Evolutionary conservation across 139 green algal genomes (phyloP).

Genomic region (Dunaliella sp.): DNA sequence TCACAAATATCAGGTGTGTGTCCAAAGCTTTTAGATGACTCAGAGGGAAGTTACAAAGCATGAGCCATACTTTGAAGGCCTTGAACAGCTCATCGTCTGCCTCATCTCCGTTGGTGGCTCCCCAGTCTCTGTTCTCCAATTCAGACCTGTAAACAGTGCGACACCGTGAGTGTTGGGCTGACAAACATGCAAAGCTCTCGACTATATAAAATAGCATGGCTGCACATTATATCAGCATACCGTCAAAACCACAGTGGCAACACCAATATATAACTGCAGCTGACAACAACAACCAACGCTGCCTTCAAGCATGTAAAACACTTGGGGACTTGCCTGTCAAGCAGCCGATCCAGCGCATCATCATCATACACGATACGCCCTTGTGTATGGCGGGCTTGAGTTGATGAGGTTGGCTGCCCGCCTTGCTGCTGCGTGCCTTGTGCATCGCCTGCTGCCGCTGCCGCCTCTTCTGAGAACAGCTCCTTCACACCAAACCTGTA

Average conservation of each 20-base stretch:
- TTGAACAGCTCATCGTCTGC: conserved; percentile 49
- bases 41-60: no score
- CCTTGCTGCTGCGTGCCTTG: not conserved
- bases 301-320: no score
- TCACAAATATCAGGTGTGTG: no score
- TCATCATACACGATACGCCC: conserved; percentile 74
- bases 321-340: conserved; percentile 63
- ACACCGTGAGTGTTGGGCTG: no score
- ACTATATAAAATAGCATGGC: no score
- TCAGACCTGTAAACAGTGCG: conserved; percentile 10
- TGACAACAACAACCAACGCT: no score
- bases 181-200: no score
- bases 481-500: not conserved
- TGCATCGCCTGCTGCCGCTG: not conserved
- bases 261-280: no score
- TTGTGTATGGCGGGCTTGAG: not conserved
- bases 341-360: conserved; percentile 64
- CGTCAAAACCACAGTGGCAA: no score
- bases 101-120: conserved; percentile 14
- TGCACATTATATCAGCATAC: no score
- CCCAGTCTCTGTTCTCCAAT: not conserved
- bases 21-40: no score
- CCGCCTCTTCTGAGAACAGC: not conserved
- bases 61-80: conserved; percentile 57
- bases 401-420: not conserved